Evolutionary conservation across 2,329 filamentous ascomycete genomes (phyloP), one percentile per base, ranked within the genome.

Genomic region (Cyclaneusma minus): DNA sequence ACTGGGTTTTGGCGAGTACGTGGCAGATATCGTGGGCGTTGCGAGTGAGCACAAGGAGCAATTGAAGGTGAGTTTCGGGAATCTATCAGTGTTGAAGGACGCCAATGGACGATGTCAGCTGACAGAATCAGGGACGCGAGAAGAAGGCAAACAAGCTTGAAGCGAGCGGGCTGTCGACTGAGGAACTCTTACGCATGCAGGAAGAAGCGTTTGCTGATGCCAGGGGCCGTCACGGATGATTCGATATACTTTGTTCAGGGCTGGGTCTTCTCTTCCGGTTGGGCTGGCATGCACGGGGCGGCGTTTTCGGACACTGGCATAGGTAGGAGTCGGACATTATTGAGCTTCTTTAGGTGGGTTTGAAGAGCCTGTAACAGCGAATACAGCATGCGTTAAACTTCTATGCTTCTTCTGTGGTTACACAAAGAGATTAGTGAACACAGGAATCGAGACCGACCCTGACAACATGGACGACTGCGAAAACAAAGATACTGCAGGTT

Each of bases 61-160:
- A 28, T 71, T 94, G 50, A 92, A 89, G 69, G 87, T 89, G 51
- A 36, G 62, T 51, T 29, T 21, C 24, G 22, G 22, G 16, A 27
- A 14, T 25, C 22, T 18, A 10, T 21, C 15, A 12, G 13, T 18
- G 20, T 13, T n/a, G n/a, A n/a, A n/a, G n/a, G n/a, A n/a, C n/a
- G n/a, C 6, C 4, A 27, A n/a, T 27, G 29, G 32, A 35, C 31
- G 37, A 24, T 32, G 11, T 32, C 29, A 27, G 26, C 25, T 14
- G 12, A 20, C 19, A 22, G 21, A 18, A 16, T 22, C 20, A 93
- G 83, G 82, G 79, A 16, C 79, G 87, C 24, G 89, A 98, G 56
- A 92, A 92, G 64, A 93, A 94, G 55, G 79, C 85, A 37, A 92
- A 85, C 53, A 95, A 95, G 57, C 84, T 95, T 45, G 87, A 93